Evolutionary conservation across 1,284 basidiomycete species (phyloP).

Genomic region (Tilletia caries): DNA sequence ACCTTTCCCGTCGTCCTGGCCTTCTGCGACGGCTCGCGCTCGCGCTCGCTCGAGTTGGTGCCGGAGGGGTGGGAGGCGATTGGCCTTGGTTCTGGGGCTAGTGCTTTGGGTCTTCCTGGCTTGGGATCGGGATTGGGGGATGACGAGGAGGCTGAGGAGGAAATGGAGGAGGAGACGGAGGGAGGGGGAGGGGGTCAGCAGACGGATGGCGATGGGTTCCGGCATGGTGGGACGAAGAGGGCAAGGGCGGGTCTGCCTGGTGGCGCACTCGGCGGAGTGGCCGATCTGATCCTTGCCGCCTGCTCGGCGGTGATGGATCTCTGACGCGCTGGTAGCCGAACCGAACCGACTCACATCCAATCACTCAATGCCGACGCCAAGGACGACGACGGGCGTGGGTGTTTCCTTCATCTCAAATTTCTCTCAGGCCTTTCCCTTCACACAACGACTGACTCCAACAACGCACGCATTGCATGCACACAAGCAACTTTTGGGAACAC

Average conservation of each 20-base stretch:
- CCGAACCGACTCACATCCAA: too few species aligned
- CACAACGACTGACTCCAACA: too few species aligned
- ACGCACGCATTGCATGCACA: too few species aligned
- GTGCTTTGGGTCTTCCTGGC: not conserved
- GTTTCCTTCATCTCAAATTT: too few species aligned
- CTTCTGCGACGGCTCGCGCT: slow-evolving; percentile 28
- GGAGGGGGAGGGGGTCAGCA: too few species aligned
- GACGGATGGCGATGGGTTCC: not conserved
- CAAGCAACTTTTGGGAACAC: too few species aligned
- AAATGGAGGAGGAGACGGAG: not conserved
- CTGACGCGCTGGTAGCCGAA: slow-evolving; percentile 13
- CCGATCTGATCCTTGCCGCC: slow-evolving; percentile 33
- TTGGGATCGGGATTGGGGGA: not conserved
- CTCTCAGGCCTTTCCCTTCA: too few species aligned
- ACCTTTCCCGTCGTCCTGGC: slow-evolving; percentile 37
- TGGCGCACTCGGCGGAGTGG: slow-evolving; percentile 27
- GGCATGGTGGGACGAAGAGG: not conserved
- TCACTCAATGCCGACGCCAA: too few species aligned
- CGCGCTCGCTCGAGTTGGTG: slow-evolving; percentile 29
- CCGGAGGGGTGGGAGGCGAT: slow-evolving; percentile 35
- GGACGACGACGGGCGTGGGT: too few species aligned
- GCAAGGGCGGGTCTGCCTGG: not conserved
- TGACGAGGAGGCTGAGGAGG: slow-evolving; percentile 14
- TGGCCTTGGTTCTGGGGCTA: slow-evolving; percentile 15
- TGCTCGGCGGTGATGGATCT: slow-evolving; percentile 36